Percentiles rank a stretch among this genome's conserved stretches.
phyloP scores from a whole-genome alignment of 2,329 filamentous ascomycete genomes.

The Diaporthe destruens region DNA sequence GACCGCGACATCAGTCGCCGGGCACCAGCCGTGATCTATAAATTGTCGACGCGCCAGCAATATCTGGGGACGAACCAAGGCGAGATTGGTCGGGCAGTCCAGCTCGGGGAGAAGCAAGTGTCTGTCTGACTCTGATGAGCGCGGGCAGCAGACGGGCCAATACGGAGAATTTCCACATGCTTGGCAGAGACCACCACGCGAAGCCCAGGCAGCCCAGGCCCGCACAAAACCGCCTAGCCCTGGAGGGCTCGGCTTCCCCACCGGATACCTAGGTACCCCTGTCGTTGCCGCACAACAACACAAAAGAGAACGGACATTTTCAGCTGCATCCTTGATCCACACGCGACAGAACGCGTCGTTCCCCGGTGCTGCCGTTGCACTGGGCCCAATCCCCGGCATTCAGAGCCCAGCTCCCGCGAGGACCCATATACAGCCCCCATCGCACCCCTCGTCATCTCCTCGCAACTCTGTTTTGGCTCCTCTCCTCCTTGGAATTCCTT shows the following conservation, averaged over 20 bases:
- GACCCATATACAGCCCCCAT: constrained; percentile 34
- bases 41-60: constrained; percentile 15
- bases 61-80: constrained; percentile 9
- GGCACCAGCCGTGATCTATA: constrained; percentile 6
- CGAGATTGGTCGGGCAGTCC: constrained; percentile 10
- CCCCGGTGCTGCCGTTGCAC: constrained; percentile 16
- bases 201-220: constrained; percentile 6
- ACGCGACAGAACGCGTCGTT: constrained; percentile 37
- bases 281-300: constrained; percentile 27
- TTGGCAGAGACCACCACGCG: constrained; percentile 28
- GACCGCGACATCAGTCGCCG: neutral
- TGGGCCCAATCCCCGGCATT: constrained; percentile 25
- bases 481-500: constrained; percentile 31
- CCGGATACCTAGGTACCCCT: constrained; percentile 28
- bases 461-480: constrained; percentile 27
- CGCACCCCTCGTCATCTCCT: constrained; percentile 35
- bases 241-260: constrained; percentile 34
- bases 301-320: constrained; percentile 25
- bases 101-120: constrained; percentile 24
- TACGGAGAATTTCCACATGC: constrained; percentile 25
- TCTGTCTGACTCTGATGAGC: constrained; percentile 29
- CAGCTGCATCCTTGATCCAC: constrained; percentile 31
- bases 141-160: constrained; percentile 17
- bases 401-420: constrained; percentile 29
- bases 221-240: constrained; percentile 18